Evolutionary conservation across 805 yeast genomes (phyloP).

Genomic region (Yarrowia sp.): DNA sequence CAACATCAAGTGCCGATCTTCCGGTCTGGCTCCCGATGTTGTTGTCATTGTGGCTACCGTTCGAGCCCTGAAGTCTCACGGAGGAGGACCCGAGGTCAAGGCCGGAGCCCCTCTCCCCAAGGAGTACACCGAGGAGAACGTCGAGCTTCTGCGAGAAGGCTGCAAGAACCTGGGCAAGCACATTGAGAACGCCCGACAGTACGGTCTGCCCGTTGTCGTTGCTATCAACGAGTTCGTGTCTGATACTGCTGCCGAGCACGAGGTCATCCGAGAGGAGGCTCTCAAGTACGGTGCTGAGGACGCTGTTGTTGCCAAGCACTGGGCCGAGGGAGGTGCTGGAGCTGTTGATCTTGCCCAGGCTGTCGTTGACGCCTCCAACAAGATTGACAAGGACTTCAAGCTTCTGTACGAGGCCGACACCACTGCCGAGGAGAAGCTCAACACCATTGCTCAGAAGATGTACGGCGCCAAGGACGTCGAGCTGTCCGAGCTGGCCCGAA

Average conservation of each 20-base stretch:
- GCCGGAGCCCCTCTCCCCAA: conserved; percentile 86
- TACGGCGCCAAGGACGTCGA: conserved; percentile 89
- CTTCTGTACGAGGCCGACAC: conserved; percentile 64
- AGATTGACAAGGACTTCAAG: conserved; percentile 49
- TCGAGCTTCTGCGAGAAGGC: conserved; percentile 72
- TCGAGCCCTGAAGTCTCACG: conserved; percentile 91
- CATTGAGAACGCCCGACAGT: conserved; percentile 76
- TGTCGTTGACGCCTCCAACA: conserved; percentile 66
- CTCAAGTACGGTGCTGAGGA: conserved; percentile 85
- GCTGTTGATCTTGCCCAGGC: conserved; percentile 80
- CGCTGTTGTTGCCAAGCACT: conserved; percentile 87
- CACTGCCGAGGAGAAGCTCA: conserved; percentile 75
- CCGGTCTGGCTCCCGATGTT: conserved; percentile 83
- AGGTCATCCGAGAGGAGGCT: conserved; percentile 72
- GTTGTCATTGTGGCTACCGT: conserved; percentile 95
- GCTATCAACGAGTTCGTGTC: conserved; percentile 86
- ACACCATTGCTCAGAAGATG: conserved; percentile 78
- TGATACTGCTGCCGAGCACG: conserved; percentile 78
- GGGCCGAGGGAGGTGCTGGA: conserved; percentile 94
- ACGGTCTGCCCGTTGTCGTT: conserved; percentile 89
- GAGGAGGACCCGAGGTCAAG: conserved; percentile 95
- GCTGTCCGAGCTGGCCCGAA: conserved; percentile 73
- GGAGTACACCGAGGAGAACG: conserved; percentile 78
- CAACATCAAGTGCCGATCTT: conserved; percentile 93
- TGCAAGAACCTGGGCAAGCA: conserved; percentile 89